Conservation (phyloP, 140 eudicot genomes). For the Cichorium intybus region DNA sequence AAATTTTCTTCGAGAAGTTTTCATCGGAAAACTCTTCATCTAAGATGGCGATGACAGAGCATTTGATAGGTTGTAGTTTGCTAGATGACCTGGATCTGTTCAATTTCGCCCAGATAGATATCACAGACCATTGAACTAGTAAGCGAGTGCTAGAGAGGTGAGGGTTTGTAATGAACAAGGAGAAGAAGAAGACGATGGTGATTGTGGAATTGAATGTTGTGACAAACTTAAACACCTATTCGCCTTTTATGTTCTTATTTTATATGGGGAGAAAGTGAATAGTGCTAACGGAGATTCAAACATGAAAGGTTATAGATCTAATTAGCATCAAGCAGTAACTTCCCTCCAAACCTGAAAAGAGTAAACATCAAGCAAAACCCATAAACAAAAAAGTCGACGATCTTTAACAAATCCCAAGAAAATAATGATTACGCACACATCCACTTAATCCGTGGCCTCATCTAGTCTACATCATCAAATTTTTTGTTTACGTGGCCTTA, state of each 20-base stretch:
- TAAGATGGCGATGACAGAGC: slow-evolving; percentile 41
- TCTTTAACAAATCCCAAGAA: slow-evolving; percentile 27
- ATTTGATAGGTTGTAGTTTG: slow-evolving; percentile 7
- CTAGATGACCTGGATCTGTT: slow-evolving; percentile 27
- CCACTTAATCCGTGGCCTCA: too few relatives aligned
- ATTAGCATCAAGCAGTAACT: slow-evolving; percentile 15
- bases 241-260: slow-evolving; percentile 49
- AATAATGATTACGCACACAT: slow-evolving; percentile 30
- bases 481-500: too few relatives aligned
- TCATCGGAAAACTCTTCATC: slow-evolving; percentile 59
- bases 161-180: slow-evolving; percentile 40
- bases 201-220: slow-evolving; percentile 44
- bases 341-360: slow-evolving; percentile 34
- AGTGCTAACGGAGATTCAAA: neutral
- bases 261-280: neutral
- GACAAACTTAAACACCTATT: slow-evolving; percentile 37
- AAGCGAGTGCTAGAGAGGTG: slow-evolving; percentile 45
- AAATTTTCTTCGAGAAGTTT: slow-evolving; percentile 55
- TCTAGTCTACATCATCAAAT: too few relatives aligned
- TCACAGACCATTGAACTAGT: slow-evolving; percentile 34
- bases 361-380: slow-evolving; percentile 27
- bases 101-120: slow-evolving; percentile 36
- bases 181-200: too few relatives aligned
- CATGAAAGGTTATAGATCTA: slow-evolving; percentile 30
- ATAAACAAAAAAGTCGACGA: slow-evolving; percentile 24